A percentile compares a stretch with the other conserved stretches of the same genome.
phyloP scores from a whole-genome alignment of 2,329 filamentous ascomycete genomes.

The Zopfia rhizophila region DNA sequence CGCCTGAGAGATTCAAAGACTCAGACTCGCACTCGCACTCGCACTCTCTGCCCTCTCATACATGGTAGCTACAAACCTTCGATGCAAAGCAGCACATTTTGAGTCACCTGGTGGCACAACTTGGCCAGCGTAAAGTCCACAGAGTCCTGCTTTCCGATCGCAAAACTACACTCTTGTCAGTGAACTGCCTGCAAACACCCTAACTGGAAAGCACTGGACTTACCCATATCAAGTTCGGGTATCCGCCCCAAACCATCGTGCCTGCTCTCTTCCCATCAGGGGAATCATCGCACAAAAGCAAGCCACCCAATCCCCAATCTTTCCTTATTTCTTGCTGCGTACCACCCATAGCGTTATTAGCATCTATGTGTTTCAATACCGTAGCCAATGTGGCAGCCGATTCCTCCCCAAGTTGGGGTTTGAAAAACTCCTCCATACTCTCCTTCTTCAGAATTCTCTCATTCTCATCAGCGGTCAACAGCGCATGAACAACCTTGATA shows the following conservation, averaged over 20 bases:
- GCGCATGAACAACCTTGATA: conserved; percentile 40
- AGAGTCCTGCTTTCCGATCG: conserved; percentile 43
- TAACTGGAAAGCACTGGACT: conserved; percentile 10
- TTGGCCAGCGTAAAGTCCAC: conserved; percentile 42
- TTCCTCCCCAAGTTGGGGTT: conserved; percentile 37
- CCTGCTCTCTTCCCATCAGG: conserved; percentile 35
- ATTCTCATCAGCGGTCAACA: conserved; percentile 38
- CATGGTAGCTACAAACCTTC: conserved; percentile 33
- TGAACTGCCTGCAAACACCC: conserved; percentile 5
- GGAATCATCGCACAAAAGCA: conserved; percentile 34
- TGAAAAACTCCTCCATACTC: conserved; percentile 42
- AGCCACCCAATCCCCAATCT: conserved; percentile 45
- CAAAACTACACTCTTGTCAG: conserved; percentile 33
- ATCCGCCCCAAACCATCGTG: conserved; percentile 46
- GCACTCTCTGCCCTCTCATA: conserved; percentile 26
- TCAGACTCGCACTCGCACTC: conserved; percentile 9
- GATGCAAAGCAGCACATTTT: conserved; percentile 22
- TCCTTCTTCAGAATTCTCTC: conserved; percentile 38
- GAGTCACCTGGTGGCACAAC: conserved; percentile 43
- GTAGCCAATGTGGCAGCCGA: conserved; percentile 37
- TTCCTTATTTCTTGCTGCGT: conserved; percentile 24
- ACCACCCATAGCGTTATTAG: conserved; percentile 38
- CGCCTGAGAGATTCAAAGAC: conserved; percentile 14
- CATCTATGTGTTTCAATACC: conserved; percentile 41
- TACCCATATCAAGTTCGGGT: conserved; percentile 48